Conservation (phyloP, 257 asterid genomes). For the Solanum arcanum region DNA sequence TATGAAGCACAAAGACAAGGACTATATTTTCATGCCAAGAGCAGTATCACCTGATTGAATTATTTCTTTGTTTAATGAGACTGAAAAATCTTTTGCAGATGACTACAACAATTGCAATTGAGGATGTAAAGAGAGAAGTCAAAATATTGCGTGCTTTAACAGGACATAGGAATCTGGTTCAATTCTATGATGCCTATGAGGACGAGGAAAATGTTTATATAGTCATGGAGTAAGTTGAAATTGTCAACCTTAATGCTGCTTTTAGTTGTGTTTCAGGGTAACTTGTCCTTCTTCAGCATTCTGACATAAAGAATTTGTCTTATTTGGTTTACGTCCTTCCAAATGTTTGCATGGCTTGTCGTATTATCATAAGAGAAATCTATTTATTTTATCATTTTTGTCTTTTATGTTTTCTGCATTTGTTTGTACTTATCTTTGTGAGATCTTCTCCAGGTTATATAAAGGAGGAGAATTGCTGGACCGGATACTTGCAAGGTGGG, state of each 20-base stretch:
- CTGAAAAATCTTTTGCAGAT: conserved; percentile 27
- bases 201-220: no score
- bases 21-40: background rate
- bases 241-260: background rate
- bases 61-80: background rate
- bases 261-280: background rate
- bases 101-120: conserved; percentile 60
- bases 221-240: conserved; percentile 38
- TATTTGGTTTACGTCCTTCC: background rate
- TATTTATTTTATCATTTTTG: background rate
- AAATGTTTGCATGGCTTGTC: background rate
- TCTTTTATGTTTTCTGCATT: background rate
- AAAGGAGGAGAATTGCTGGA: conserved; percentile 80
- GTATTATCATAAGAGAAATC: background rate
- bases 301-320: background rate
- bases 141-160: conserved; percentile 49
- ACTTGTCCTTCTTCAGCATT: background rate
- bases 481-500: conserved; percentile 61
- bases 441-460: conserved; percentile 45
- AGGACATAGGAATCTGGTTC: conserved; percentile 45
- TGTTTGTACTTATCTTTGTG: background rate
- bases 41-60: background rate
- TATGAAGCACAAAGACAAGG: no score
- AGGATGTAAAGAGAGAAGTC: conserved; percentile 63
- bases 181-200: no score